These are phyloP conservation scores for Raphanus sativus DNA, from an alignment of 345 rosid genomes.

Conservation along the genomic window DNA sequence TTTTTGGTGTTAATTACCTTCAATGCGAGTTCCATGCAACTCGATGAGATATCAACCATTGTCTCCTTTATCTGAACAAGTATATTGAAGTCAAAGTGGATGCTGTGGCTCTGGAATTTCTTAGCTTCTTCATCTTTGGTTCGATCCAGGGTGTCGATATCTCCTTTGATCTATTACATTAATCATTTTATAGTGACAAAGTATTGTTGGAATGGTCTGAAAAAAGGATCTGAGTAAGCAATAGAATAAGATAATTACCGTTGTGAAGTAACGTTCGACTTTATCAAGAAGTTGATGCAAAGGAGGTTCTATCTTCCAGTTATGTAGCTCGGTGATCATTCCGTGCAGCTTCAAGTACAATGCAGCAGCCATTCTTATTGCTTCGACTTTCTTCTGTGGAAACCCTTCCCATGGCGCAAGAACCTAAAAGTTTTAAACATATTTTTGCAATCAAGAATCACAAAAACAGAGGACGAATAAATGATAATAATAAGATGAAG, in stretches of 20 bases:
- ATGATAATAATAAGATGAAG: not conserved
- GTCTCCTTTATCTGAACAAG: conserved; percentile 73
- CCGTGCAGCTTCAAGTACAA: conserved; percentile 57
- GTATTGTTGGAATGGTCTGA: not conserved
- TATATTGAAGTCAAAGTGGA: conserved; percentile 68
- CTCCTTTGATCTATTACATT: conserved; percentile 63
- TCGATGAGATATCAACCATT: conserved; percentile 85
- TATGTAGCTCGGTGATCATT: conserved; percentile 56
- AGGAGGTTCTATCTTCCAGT: conserved; percentile 69
- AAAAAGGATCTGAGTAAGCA: not conserved
- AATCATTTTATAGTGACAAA: not conserved
- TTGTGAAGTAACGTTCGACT: conserved; percentile 73
- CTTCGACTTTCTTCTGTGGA: conserved; percentile 85
- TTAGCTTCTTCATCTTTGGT: conserved; percentile 80
- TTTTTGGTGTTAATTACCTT: conserved; percentile 47
- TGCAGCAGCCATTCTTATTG: conserved; percentile 70
- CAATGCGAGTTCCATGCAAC: conserved; percentile 78
- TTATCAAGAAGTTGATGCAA: conserved; percentile 67
- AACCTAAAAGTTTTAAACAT: conserved; percentile 48
- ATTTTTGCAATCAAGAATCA: not conserved
- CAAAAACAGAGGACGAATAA: conserved; percentile 6
- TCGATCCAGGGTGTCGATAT: conserved; percentile 69
- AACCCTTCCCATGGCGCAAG: conserved; percentile 86
- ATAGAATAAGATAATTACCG: conserved; percentile 41
- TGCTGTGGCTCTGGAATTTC: conserved; percentile 68